Evolutionary conservation across 2,329 filamentous ascomycete genomes (phyloP), one percentile per base, ranked within the genome.

Genomic region (Epichloe gansuensis): DNA sequence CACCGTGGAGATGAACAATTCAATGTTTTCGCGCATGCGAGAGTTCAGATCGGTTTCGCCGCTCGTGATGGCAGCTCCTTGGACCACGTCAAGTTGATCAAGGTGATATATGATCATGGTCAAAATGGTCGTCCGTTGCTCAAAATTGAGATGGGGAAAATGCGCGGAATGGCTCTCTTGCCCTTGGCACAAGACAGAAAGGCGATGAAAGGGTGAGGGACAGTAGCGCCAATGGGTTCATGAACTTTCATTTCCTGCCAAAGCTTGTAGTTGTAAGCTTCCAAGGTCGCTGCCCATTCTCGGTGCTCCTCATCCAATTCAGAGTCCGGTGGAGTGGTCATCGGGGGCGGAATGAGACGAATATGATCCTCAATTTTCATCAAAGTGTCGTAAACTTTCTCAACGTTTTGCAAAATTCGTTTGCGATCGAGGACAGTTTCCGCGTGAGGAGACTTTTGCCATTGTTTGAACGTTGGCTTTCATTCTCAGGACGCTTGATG

Each of bases 321-420:
- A 9, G 81, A 75, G 52, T 88, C 82, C 2, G 60, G 57, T 9
- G 61, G 62, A 60, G 82, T 82, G 48, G 80, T 76, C 25, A 83
- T 75, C 2, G 74, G 71, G 52, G 71, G 59, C 72, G 85, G 91
- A 67, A 93, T 82, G 47, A 81, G 81, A 52, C 93, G 85, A 62
- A 93, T 87, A 61, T 95, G 88, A 58, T 97, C 91, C 67, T 98
- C 93, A 71, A 97, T 85, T 63, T 85, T 82, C 89, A 98, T 95
- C 58, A 98, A 71, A 0, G 84, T 89, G 49, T 78, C 77, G 68
- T 97, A 98, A 15, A 96, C 86, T 57, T 80, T 82, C 67, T 98
- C 93, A 50, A 96, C 91, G 61, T 93, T 90, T 48, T 82, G 80
- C 53, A 98, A 73, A 15, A 94, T 82, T 13, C 84, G 82, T 71